Conservation (phyloP, 2,329 filamentous ascomycete genomes). For the Xylaria sp. region DNA sequence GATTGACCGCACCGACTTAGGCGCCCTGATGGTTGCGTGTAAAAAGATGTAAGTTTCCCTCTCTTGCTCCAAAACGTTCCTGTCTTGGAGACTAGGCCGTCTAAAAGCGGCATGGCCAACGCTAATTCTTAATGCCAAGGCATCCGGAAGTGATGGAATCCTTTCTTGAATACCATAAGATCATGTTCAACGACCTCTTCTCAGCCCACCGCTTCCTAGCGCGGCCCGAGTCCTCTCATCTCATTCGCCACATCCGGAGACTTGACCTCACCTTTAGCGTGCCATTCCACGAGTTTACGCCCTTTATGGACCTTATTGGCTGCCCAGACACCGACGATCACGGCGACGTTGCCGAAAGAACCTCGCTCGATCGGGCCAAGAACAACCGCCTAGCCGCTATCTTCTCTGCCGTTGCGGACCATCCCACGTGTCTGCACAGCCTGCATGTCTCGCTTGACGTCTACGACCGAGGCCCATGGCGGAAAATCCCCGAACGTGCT, state of each 20-base stretch:
- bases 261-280: constrained; percentile 48
- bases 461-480: constrained; percentile 48
- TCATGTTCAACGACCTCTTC: constrained; percentile 49
- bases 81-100: not conserved
- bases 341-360: not conserved
- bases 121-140: constrained; percentile 35
- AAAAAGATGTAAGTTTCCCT: constrained; percentile 48
- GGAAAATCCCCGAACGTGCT: constrained; percentile 45
- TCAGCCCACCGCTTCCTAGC: constrained; percentile 48
- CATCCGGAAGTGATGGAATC: constrained; percentile 50
- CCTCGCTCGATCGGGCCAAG: constrained; percentile 7
- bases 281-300: constrained; percentile 44
- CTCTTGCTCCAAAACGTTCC: not conserved
- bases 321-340: constrained; percentile 30
- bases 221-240: constrained; percentile 41
- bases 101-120: constrained; percentile 29
- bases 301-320: constrained; percentile 40
- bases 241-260: constrained; percentile 42
- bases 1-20: constrained; percentile 45
- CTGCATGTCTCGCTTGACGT: constrained; percentile 49
- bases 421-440: constrained; percentile 44
- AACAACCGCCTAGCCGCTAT: constrained; percentile 32
- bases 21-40: constrained; percentile 48
- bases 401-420: constrained; percentile 30
- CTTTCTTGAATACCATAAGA: constrained; percentile 48